Base-by-base conservation (phyloP, 306 rosid genomes). In the Ceratonia siliqua region DNA sequence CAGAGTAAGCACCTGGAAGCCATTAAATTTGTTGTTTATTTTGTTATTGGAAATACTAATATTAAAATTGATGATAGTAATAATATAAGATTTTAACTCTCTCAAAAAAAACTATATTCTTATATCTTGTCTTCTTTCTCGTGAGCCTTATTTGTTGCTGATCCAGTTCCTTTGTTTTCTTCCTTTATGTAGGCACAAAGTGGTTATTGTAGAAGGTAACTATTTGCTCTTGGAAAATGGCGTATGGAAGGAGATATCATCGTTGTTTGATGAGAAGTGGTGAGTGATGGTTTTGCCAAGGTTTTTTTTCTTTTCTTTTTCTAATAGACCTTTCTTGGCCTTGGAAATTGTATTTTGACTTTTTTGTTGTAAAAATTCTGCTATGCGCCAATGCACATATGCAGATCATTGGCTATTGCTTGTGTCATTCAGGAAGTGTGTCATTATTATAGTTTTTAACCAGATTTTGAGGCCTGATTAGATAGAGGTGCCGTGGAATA, bases 141-240 rank as follows among this genome's bases (percentile, higher is more conserved):
- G 30, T 32, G 33, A 54, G 53, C 39, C 10, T 56, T 56, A 3
- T 38, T 15, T 6, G 21, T 57, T 7, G 8, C 28, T 42, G 17
- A 6, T 30, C 59, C 67, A 36, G 17, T 66, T 54, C 48, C 54
- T 66, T 56, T 73, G n/a, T n/a, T n/a, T n/a, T n/a, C n/a, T 66
- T 54, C 48, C 54, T 66, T 56, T 73, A 58, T 84, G 55, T 85
- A 84, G 91, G 82, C 90, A 86, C 48, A 84, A 81, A 73, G 85
- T 90, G 62, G 82, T 87, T 25, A 75, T 88, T 28, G 87, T 90
- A 61, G 89, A 90, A 84, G 96, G 92, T 79, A 85, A 87, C 72
- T 87, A 89, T 78, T 21, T 89, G 50, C 68, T 87, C 18, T 76
- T 85, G 81, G 91, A 85, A n/a, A 82, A 81, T 71, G 91, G 85